Percentiles rank a stretch among this genome's conserved stretches.
Evolutionary conservation across 2,329 filamentous ascomycete species (phyloP).

Genomic region (Exophiala oligosperma): DNA sequence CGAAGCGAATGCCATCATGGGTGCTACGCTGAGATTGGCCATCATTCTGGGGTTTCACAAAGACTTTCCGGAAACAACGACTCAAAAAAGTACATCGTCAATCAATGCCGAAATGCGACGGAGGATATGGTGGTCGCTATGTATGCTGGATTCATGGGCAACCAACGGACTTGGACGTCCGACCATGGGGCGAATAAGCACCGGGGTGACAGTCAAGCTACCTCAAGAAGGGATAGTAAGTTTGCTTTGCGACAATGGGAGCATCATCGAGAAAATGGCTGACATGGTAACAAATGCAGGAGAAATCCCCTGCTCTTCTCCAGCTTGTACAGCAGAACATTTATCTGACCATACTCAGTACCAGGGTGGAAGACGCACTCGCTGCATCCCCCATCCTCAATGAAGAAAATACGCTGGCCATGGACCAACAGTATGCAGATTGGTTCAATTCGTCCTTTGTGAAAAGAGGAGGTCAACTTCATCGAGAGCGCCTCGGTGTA

Average conservation of each 20-base stretch:
- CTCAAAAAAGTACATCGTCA: conserved; percentile 50
- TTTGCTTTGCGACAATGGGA: not conserved
- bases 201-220: conserved; percentile 64
- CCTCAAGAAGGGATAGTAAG: conserved; percentile 56
- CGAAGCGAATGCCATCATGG: conserved; percentile 71
- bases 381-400: conserved; percentile 67
- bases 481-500: conserved; percentile 17
- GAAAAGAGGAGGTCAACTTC: conserved; percentile 55
- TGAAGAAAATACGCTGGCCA: conserved; percentile 63
- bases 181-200: conserved; percentile 66
- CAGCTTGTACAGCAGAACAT: conserved; percentile 62
- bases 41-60: conserved; percentile 70
- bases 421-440: conserved; percentile 67
- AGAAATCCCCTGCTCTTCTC: conserved; percentile 10
- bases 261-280: too few species aligned
- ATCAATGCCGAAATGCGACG: conserved; percentile 57
- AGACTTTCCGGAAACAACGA: conserved; percentile 54
- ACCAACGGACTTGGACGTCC: conserved; percentile 71
- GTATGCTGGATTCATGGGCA: conserved; percentile 73
- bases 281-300: not conserved
- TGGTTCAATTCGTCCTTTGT: conserved; percentile 72
- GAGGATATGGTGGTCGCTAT: conserved; percentile 73
- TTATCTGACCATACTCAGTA: conserved; percentile 76
- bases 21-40: conserved; percentile 70
- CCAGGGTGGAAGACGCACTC: conserved; percentile 73